phyloP scores from a whole-genome alignment of 140 eudicot species.

The Flaveria floridana region DNA sequence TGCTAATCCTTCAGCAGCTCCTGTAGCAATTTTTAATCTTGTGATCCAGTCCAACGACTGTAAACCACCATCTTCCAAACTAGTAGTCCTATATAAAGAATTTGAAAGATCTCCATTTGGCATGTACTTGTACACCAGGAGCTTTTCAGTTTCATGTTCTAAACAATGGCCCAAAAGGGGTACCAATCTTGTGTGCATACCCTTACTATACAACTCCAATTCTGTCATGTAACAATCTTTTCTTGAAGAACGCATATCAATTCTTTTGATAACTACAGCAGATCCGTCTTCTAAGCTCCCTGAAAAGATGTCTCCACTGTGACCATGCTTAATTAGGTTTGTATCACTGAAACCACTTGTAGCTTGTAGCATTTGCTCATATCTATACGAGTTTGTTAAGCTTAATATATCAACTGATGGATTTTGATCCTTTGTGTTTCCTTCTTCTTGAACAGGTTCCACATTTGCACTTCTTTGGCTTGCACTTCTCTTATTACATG shows the following conservation, averaged over 20 bases:
- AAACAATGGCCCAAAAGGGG: slow-evolving; percentile 74
- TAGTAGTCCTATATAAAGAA: slow-evolving; percentile 37
- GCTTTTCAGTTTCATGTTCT: slow-evolving; percentile 59
- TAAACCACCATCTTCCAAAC: slow-evolving; percentile 43
- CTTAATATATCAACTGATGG: slow-evolving; percentile 32
- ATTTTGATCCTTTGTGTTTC: slow-evolving; percentile 25
- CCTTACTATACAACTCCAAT: slow-evolving; percentile 54
- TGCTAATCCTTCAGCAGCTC: slow-evolving; percentile 66
- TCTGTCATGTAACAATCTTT: slow-evolving; percentile 55
- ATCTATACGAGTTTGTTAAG: slow-evolving; percentile 41
- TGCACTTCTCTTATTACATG: slow-evolving; percentile 31
- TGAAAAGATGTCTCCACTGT: slow-evolving; percentile 58
- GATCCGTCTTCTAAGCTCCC: slow-evolving; percentile 62
- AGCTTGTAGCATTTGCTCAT: slow-evolving; percentile 56
- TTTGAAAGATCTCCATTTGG: slow-evolving; percentile 69
- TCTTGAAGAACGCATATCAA: slow-evolving; percentile 41
- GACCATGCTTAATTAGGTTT: slow-evolving; percentile 62
- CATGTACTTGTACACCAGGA: slow-evolving; percentile 64
- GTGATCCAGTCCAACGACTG: slow-evolving; percentile 90
- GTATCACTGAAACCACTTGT: slow-evolving; percentile 51
- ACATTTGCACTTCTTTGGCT: slow-evolving; percentile 49
- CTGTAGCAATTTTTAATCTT: slow-evolving; percentile 69
- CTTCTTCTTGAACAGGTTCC: slow-evolving; percentile 47
- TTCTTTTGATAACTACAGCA: slow-evolving; percentile 52
- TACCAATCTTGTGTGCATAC: slow-evolving; percentile 50